Evolutionary conservation across 179 eudicot genomes (phyloP).

Genomic region (Sideroxylon spinosum): DNA sequence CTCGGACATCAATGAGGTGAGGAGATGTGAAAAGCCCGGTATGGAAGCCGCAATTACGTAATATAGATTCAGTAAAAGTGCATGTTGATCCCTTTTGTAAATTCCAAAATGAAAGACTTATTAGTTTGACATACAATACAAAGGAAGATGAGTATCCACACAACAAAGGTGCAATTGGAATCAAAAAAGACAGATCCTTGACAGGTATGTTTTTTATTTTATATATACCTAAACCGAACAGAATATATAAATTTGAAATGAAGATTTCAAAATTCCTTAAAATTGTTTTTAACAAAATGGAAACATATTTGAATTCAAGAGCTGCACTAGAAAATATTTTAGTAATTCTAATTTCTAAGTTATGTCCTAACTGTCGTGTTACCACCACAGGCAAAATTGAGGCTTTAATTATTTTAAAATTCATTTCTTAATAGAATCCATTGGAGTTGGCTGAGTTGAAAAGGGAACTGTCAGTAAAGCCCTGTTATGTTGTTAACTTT

Average conservation of each 20-base stretch:
- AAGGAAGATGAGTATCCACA: not conserved
- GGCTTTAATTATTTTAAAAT: not conserved
- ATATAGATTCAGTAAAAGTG: slow-evolving; percentile 77
- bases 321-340: too few species aligned
- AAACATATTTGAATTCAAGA: not conserved
- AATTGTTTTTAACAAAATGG: not conserved
- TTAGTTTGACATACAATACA: slow-evolving; percentile 17
- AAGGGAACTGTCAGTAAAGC: not conserved
- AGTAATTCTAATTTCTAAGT: too few species aligned
- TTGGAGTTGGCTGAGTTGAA: not conserved
- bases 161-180: not conserved
- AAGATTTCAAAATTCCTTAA: not conserved
- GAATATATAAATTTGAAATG: not conserved
- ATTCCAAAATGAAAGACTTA: slow-evolving; percentile 14
- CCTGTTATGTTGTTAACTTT: not conserved
- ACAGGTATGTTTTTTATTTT: not conserved
- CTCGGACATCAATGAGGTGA: slow-evolving; percentile 95
- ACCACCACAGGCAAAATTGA: too few species aligned
- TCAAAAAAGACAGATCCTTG: not conserved
- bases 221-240: not conserved
- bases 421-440: not conserved
- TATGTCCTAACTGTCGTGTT: too few species aligned
- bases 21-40: slow-evolving; percentile 99
- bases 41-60: slow-evolving; percentile 86
- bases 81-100: slow-evolving; percentile 88